phyloP scores from a whole-genome alignment of 2,329 filamentous ascomycete genomes.

The Parastagonospora nodorum region DNA sequence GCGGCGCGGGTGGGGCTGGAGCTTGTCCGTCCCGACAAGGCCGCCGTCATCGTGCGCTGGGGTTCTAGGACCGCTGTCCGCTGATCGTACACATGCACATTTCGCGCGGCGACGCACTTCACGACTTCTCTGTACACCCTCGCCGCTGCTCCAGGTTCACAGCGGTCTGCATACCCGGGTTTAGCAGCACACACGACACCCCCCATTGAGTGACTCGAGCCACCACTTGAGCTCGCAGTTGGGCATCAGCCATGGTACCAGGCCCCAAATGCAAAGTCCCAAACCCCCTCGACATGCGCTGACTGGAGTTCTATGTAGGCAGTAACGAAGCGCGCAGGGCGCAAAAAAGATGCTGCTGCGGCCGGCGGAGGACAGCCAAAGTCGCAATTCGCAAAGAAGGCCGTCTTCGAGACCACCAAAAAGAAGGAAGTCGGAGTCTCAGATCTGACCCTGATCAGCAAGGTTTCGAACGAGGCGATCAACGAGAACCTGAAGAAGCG shows the following conservation, averaged over 20 bases:
- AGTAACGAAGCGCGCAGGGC: conserved; percentile 62
- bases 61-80: conserved; percentile 6
- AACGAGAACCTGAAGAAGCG: conserved; percentile 99
- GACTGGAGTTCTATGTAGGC: conserved; percentile 47
- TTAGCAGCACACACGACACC: conserved; percentile 18
- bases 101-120: conserved; percentile 11
- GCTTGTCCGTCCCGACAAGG: conserved; percentile 13
- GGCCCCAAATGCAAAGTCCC: conserved; percentile 4
- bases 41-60: conserved; percentile 25
- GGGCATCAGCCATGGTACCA: conserved; percentile 45
- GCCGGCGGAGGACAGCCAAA: conserved; percentile 48
- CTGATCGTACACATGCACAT: conserved; percentile 13
- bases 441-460: conserved; percentile 95
- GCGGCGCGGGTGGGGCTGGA: conserved; percentile 24
- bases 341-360: conserved; percentile 60
- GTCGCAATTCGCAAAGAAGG: conserved; percentile 83
- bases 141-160: conserved; percentile 1
- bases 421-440: conserved; percentile 99
- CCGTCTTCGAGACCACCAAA: conserved; percentile 92
- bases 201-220: conserved; percentile 12
- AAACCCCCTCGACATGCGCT: conserved; percentile 14
- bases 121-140: conserved; percentile 1
- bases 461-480: conserved; percentile 98
- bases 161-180: background rate
- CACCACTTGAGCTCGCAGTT: conserved; percentile 28